These are phyloP conservation scores for Kipferlia bialata DNA, from an alignment of 78 protist genomes.

Conservation along the genomic window DNA sequence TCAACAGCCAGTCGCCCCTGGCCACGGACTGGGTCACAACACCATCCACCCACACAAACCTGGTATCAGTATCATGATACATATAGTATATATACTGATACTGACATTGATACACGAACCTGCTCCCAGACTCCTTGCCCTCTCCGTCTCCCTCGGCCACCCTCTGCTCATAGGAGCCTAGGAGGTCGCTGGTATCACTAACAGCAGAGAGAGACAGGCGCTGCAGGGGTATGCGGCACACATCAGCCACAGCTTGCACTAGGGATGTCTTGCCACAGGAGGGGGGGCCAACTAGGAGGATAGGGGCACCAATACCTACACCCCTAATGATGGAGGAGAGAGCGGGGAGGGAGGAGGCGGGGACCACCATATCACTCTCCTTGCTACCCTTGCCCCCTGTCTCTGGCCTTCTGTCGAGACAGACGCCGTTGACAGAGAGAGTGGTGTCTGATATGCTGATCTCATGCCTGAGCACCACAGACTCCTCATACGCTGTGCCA, in stretches of 20 bases:
- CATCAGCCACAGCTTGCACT: constrained; percentile 53
- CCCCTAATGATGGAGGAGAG: neutral
- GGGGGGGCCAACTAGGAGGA: constrained; percentile 58
- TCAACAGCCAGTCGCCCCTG: constrained; percentile 87
- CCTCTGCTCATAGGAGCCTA: constrained; percentile 60
- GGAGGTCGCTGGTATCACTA: constrained; percentile 57
- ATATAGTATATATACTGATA: too few species aligned
- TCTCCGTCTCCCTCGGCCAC: neutral
- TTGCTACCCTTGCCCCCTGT: too few species aligned
- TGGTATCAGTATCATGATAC: constrained; percentile 29
- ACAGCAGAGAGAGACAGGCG: constrained; percentile 27
- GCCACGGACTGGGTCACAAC: constrained; percentile 39
- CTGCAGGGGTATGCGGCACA: constrained; percentile 11
- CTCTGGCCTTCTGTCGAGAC: neutral
- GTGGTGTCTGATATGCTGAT: neutral
- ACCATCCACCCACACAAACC: constrained; percentile 94
- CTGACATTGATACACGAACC: neutral
- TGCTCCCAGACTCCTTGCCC: too few species aligned
- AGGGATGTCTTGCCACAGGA: constrained; percentile 65
- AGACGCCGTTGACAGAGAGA: neutral
- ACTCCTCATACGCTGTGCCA: neutral
- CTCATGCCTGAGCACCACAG: neutral
- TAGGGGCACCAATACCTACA: neutral
- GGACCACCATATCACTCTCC: too few species aligned
- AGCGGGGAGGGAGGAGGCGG: neutral